Conservation (phyloP, 768 basidiomycete genomes). For the Lactarius vividus region DNA sequence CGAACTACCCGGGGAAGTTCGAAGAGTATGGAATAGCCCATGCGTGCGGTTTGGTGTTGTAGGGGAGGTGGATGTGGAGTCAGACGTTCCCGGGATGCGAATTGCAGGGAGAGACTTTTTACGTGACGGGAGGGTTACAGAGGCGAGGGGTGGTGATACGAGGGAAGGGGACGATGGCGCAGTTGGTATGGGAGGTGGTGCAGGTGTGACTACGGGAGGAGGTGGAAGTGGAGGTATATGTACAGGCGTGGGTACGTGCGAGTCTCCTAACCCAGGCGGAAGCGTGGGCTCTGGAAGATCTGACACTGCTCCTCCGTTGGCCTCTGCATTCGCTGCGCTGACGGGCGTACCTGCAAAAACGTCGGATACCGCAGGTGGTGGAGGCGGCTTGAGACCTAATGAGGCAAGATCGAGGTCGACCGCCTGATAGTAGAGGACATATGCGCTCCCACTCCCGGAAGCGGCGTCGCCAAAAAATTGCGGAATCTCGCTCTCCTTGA, state of each 20-base stretch:
- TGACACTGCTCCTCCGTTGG: conserved; percentile 4
- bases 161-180: conserved; percentile 32
- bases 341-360: conserved; percentile 16
- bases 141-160: conserved; percentile 23
- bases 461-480: conserved; percentile 93
- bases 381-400: conserved; percentile 58
- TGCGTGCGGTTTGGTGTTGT: conserved; percentile 20
- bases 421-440: conserved; percentile 97
- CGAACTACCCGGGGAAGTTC: conserved; percentile 27
- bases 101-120: conserved; percentile 25
- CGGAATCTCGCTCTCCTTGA: conserved; percentile 86
- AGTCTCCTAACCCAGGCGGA: conserved; percentile 20
- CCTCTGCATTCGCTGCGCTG: neutral
- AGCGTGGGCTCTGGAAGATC: conserved; percentile 12
- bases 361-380: conserved; percentile 28
- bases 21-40: conserved; percentile 25
- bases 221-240: neutral
- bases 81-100: conserved; percentile 26
- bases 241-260: neutral
- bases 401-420: conserved; percentile 74
- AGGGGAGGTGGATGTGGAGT: conserved; percentile 9
- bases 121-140: conserved; percentile 13
- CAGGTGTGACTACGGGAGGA: neutral
- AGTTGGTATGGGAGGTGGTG: conserved; percentile 10
- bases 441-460: conserved; percentile 86